Evolutionary conservation across 345 rosid genomes (phyloP).

Genomic region (Pugionium cornutum): DNA sequence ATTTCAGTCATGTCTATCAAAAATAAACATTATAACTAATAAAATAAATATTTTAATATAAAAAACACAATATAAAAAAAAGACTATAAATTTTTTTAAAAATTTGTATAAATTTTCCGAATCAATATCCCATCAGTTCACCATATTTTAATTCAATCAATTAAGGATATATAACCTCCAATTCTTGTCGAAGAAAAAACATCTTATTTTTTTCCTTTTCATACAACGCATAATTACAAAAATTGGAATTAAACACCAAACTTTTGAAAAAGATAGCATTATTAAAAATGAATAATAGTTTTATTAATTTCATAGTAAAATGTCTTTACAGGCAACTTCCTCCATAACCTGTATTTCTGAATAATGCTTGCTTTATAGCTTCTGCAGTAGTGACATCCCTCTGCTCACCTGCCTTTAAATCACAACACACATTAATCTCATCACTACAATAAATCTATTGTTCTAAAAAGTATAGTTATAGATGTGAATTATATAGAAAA

Average conservation of each 20-base stretch:
- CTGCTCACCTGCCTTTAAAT: conserved; percentile 53
- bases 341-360: conserved; percentile 91
- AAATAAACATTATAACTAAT: too few relatives aligned
- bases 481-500: too few relatives aligned
- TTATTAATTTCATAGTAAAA: conserved; percentile 12
- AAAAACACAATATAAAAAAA: too few relatives aligned
- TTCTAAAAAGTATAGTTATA: not conserved
- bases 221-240: conserved; percentile 29
- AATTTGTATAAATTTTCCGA: too few relatives aligned
- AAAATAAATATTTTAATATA: too few relatives aligned
- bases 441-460: not conserved
- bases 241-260: conserved; percentile 15
- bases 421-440: conserved; percentile 3
- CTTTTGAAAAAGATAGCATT: not conserved
- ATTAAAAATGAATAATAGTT: conserved; percentile 19
- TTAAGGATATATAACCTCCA: too few relatives aligned
- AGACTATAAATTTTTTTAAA: too few relatives aligned
- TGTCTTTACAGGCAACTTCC: conserved; percentile 65
- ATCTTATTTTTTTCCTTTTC: not conserved
- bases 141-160: too few relatives aligned
- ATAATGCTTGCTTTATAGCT: conserved; percentile 86
- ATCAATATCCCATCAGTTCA: too few relatives aligned
- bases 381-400: conserved; percentile 53
- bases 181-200: not conserved
- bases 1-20: too few relatives aligned